Evolutionary conservation across 1,284 basidiomycete species (phyloP), one percentile per base, ranked within the genome.

Genomic region (Boletellus dicymbophilus): DNA sequence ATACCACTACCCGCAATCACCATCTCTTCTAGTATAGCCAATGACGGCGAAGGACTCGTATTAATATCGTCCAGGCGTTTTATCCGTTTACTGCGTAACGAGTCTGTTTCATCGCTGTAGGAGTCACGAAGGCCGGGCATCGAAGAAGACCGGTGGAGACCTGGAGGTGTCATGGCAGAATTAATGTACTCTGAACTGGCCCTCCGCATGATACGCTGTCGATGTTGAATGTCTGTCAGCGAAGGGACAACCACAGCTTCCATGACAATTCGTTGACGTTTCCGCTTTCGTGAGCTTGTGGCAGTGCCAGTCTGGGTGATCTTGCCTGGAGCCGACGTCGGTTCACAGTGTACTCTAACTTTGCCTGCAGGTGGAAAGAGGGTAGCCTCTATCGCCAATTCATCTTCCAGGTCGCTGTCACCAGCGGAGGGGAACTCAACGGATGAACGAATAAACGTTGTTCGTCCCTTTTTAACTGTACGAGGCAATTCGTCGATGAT

Each of bases 231-330:
- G 21, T 68, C 57, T 0, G 61, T 66, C 12, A 75, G 51, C 8
- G 69, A 65, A 11, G 79, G 79, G 34, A 84, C 71, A 45, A 80
- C 74, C 8, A 84, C 81, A 3, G 76, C 75, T 21, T 85, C 84
- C 66, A 84, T 67, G 54, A 81, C 59, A 4, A 73, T 59, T 22
- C 78, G 66, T 61, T 74, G 77, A 44, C 78, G 77, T 58, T 79
- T 81, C 52, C 68, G 72, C 34, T 67, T 70, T 28, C 55, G 57
- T 2, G 55, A 55, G 11, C 23, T 46, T n/a, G 31, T 33, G 31
- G 37, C 22, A 18, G 33, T 13, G 18, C 20, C 45, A 10, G 39
- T 41, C 33, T 52, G 52, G 15, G 52, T 49, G 30, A 23, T 31
- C 37, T 55, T 39, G 22, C 22, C 49, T 11, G 46, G 28, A 16